These are phyloP conservation scores for Scopulariopsis brevicaulis DNA, from an alignment of 2,329 filamentous ascomycete species.

Conservation along the genomic window DNA sequence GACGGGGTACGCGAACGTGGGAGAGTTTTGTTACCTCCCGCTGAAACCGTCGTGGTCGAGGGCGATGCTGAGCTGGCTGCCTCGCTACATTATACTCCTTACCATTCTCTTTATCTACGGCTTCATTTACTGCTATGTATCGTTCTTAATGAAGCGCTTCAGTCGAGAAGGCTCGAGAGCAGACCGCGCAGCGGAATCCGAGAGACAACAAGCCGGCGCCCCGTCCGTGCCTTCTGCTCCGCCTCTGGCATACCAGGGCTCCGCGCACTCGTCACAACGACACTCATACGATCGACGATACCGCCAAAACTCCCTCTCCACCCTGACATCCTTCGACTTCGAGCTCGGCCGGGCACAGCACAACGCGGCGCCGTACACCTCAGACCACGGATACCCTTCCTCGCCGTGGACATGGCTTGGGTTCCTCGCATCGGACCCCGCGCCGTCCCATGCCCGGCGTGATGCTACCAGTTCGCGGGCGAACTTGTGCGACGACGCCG, in stretches of 20 bases:
- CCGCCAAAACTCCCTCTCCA: slow-evolving; percentile 1
- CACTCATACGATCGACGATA: not conserved
- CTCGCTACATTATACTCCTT: slow-evolving; percentile 57
- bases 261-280: not conserved
- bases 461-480: not conserved
- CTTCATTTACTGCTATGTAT: slow-evolving; percentile 60
- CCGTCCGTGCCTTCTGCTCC: not conserved
- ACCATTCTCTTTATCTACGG: slow-evolving; percentile 54
- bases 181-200: not conserved
- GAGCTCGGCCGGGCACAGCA: not conserved
- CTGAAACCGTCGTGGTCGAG: slow-evolving; percentile 57
- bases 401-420: not conserved
- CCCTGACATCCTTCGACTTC: not conserved
- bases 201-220: not conserved
- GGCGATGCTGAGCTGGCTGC: slow-evolving; percentile 59
- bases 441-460: not conserved
- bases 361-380: not conserved
- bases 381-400: not conserved
- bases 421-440: not conserved
- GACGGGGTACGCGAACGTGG: slow-evolving; percentile 46
- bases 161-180: slow-evolving; percentile 7
- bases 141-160: slow-evolving; percentile 28
- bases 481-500: not conserved
- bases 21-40: slow-evolving; percentile 61
- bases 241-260: not conserved